Base-by-base conservation (phyloP, 768 basidiomycete species). In the Amanita polypyramis region DNA sequence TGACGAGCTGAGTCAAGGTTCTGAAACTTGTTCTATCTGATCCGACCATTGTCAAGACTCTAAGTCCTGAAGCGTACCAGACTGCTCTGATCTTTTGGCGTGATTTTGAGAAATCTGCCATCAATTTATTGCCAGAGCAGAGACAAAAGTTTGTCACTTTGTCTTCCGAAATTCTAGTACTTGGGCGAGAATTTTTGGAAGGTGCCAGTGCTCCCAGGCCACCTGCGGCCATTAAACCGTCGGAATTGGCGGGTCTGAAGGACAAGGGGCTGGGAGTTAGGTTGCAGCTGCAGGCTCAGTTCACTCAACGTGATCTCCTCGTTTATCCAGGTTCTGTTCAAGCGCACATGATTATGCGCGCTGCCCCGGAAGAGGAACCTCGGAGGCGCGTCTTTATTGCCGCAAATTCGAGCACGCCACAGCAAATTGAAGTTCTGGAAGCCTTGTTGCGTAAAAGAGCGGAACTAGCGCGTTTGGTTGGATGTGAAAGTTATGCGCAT, bases 81-180 rank as follows among this genome's bases (percentile, higher is more conserved):
- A 92, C 94, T 5, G 93, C 96, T 23, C 73, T 87, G 19, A 94
- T 94, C 51, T 98, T 98, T 65, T 85, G 91, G 77, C 77, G 86
- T 40, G 96, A 98, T 71, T 99, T 99, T 65, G 90, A 96, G 60
- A 93, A 93, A 63, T 98, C 94, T 11, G 95, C 91, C 7, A 94
- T 98, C 53, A 77, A 94, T 61, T 74, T 99, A 10, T 84, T 91
- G 8, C 77, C 83, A 0, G 72, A 71, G 8, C 73, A 91, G 55
- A 78, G 96, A 34, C 70, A 79, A 30, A 80, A 76, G 52, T 97
- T 96, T 53, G 92, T 99, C 14, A 77, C 84, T 1, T 70, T 97
- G 9, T 96, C 93, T 2, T 89, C 94, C 11, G 83, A 90, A 48
- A 88, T 98, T 49, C 72, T 95, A 17, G 70, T 82, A 0, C 83